Conservation (phyloP, 352 stramenopile species). For the Globisporangium solare region DNA sequence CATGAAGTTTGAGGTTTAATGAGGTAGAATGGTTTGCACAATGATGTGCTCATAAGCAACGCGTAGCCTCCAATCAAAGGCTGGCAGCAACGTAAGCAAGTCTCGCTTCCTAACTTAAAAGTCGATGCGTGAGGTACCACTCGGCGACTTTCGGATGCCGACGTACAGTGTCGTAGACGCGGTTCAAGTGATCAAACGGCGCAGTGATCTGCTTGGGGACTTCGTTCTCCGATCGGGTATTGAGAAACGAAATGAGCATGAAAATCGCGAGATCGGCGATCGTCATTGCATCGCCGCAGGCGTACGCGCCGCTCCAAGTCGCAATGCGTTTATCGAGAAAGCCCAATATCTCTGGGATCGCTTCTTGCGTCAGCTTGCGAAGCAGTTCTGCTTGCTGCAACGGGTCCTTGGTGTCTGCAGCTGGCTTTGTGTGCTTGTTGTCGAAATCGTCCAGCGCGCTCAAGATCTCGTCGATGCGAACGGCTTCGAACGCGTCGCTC, state of each 20-base stretch:
- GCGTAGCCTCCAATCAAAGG: no score
- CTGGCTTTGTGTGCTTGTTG: slow-evolving; percentile 27
- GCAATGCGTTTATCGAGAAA: slow-evolving; percentile 35
- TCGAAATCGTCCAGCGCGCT: slow-evolving; percentile 35
- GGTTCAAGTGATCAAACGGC: slow-evolving; percentile 25
- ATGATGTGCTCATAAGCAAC: no score
- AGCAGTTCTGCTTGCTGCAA: slow-evolving; percentile 21
- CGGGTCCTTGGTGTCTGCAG: slow-evolving; percentile 24
- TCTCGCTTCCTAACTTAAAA: neutral
- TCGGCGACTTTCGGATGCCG: slow-evolving; percentile 37
- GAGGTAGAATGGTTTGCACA: neutral
- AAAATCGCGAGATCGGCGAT: slow-evolving; percentile 52
- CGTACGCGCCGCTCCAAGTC: slow-evolving; percentile 22
- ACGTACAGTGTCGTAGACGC: slow-evolving; percentile 26
- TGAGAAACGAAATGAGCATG: slow-evolving; percentile 32
- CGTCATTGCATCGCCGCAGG: slow-evolving; percentile 28
- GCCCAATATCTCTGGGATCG: slow-evolving; percentile 33
- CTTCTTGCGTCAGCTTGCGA: slow-evolving; percentile 19
- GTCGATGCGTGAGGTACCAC: slow-evolving; percentile 28
- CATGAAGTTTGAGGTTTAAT: neutral
- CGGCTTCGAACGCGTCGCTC: slow-evolving; percentile 20
- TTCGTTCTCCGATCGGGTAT: slow-evolving; percentile 21
- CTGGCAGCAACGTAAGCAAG: no score
- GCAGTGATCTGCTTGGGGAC: slow-evolving; percentile 23
- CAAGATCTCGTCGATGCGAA: slow-evolving; percentile 43